Evolutionary conservation across 257 asterid species (phyloP).

Genomic region (Sherardia arvensis): DNA sequence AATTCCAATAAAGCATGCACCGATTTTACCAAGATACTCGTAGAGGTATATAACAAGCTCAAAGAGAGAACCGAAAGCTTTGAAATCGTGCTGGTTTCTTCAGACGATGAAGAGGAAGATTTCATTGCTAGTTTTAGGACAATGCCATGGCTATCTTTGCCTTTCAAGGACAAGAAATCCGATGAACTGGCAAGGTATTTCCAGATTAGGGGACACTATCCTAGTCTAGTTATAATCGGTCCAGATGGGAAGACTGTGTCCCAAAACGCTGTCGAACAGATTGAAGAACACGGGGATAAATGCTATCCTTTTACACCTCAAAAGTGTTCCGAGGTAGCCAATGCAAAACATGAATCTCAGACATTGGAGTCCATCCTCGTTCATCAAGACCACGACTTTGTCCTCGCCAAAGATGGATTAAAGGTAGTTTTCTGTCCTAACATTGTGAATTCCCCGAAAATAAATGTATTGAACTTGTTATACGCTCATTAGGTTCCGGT

Average conservation of each 20-base stretch:
- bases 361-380: slow-evolving; percentile 27
- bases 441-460: no score
- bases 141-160: slow-evolving; percentile 29
- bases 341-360: slow-evolving; percentile 22
- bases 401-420: slow-evolving; percentile 22
- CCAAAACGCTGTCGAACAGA: slow-evolving; percentile 17
- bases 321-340: slow-evolving; percentile 10
- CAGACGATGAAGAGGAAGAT: slow-evolving; percentile 20
- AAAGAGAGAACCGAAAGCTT: slow-evolving; percentile 15
- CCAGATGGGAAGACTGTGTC: slow-evolving; percentile 27
- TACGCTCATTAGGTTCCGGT: slow-evolving; percentile 24
- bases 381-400: slow-evolving; percentile 19
- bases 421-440: slow-evolving; percentile 12
- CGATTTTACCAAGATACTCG: slow-evolving; percentile 17
- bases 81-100: slow-evolving; percentile 22
- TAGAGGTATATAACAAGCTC: slow-evolving; percentile 16
- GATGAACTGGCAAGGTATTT: slow-evolving; percentile 16
- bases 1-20: slow-evolving; percentile 12
- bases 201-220: slow-evolving; percentile 17
- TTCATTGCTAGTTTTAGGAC: slow-evolving; percentile 12
- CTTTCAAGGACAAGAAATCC: slow-evolving; percentile 24
- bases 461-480: not conserved
- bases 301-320: slow-evolving; percentile 27
- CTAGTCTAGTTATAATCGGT: slow-evolving; percentile 23
- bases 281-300: slow-evolving; percentile 27